phyloP scores from a whole-genome alignment of 2,329 filamentous ascomycete species.

The Teratosphaeria epicoccoides region DNA sequence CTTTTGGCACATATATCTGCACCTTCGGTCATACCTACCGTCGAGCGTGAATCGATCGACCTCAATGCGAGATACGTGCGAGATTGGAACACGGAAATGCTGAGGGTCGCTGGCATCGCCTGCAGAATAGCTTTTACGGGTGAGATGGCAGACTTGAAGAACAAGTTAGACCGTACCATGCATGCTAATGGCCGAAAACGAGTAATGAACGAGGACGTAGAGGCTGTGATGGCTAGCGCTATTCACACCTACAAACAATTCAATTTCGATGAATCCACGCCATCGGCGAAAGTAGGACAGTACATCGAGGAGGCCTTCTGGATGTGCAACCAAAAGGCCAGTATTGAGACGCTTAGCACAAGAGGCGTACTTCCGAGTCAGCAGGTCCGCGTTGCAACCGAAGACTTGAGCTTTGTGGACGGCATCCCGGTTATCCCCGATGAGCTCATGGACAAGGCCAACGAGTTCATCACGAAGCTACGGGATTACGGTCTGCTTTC shows the following conservation, averaged over 20 bases:
- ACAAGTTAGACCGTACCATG: constrained; percentile 32
- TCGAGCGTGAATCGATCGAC: constrained; percentile 93
- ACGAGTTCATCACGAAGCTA: constrained; percentile 68
- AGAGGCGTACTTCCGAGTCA: constrained; percentile 77
- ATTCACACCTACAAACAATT: constrained; percentile 79
- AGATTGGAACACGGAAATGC: constrained; percentile 89
- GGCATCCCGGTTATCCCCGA: constrained; percentile 79
- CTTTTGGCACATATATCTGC: constrained; percentile 90
- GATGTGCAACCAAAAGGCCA: constrained; percentile 73
- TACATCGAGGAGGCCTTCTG: constrained; percentile 93
- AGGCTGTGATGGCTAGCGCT: constrained; percentile 63
- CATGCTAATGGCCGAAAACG: constrained; percentile 26
- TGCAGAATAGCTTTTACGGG: constrained; percentile 77
- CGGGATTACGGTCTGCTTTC: constrained; percentile 78
- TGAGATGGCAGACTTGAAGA: constrained; percentile 70
- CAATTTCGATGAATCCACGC: constrained; percentile 80
- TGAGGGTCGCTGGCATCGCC: constrained; percentile 82
- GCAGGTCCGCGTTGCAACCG: constrained; percentile 65
- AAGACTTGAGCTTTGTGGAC: constrained; percentile 66
- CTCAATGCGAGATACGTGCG: constrained; percentile 90
- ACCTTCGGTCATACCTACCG: constrained; percentile 90
- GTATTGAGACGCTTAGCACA: constrained; percentile 80
- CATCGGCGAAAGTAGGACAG: constrained; percentile 69
- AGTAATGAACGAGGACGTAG: constrained; percentile 53
- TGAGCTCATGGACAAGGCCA: constrained; percentile 54